Conservation (phyloP, 2,329 filamentous ascomycete genomes). For the Phialocephala subalpina region DNA sequence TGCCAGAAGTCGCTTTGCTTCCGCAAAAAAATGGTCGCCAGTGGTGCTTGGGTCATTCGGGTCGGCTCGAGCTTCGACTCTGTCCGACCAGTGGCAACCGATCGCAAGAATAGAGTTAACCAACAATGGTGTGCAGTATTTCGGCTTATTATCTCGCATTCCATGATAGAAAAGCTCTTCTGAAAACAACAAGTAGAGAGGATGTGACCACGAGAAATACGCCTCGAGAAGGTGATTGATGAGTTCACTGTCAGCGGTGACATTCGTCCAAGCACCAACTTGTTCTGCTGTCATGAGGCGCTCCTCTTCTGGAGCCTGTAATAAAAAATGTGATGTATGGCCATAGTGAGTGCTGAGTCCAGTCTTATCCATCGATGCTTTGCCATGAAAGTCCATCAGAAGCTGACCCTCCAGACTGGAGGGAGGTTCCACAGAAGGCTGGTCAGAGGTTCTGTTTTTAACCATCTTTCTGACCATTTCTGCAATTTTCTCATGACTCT, state of each 20-base stretch:
- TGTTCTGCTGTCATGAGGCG: conserved; percentile 12
- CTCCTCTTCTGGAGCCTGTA: not conserved
- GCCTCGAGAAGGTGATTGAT: conserved; percentile 56
- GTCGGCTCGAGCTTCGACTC: conserved; percentile 66
- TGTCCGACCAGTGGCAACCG: conserved; percentile 73
- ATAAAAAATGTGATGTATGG: not conserved
- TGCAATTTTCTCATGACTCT: conserved; percentile 17
- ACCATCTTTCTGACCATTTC: conserved; percentile 3
- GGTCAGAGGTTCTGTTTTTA: not conserved
- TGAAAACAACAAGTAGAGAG: conserved; percentile 76
- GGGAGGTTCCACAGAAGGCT: not conserved
- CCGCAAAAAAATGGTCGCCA: conserved; percentile 78
- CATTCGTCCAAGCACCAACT: conserved; percentile 61
- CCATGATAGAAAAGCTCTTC: conserved; percentile 35
- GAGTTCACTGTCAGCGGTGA: conserved; percentile 63
- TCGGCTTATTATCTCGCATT: not conserved
- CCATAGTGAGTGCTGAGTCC: conserved; percentile 9
- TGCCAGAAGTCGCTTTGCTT: conserved; percentile 65
- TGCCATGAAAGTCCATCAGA: conserved; percentile 8
- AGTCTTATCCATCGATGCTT: conserved; percentile 5
- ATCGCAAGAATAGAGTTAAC: conserved; percentile 50
- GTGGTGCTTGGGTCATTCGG: conserved; percentile 71
- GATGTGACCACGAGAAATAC: conserved; percentile 79
- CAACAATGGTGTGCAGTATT: conserved; percentile 50
- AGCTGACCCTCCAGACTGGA: conserved; percentile 9